Evolutionary conservation across 2,329 filamentous ascomycete genomes (phyloP).

Genomic region (Monascus ruber): DNA sequence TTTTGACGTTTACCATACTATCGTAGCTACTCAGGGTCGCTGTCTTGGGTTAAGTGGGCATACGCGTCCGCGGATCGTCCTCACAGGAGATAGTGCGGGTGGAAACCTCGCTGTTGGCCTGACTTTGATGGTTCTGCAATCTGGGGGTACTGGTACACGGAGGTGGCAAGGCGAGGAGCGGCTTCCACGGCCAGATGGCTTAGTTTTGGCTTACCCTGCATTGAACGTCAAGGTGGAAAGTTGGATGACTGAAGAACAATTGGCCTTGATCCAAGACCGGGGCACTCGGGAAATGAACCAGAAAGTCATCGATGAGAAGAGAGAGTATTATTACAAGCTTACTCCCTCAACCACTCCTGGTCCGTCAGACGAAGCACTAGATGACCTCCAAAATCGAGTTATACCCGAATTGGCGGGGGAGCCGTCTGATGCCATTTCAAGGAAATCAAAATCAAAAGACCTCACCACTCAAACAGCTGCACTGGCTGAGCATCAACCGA

Average conservation of each 20-base stretch:
- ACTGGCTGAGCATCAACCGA: constrained; percentile 29
- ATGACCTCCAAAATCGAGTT: constrained; percentile 22
- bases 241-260: constrained; percentile 98
- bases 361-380: constrained; percentile 63
- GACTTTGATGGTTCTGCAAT: constrained; percentile 81
- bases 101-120: constrained; percentile 71
- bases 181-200: constrained; percentile 63
- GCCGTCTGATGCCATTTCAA: constrained; percentile 11
- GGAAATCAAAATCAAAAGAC: constrained; percentile 19
- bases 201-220: constrained; percentile 79
- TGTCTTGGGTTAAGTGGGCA: constrained; percentile 65
- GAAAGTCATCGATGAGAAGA: constrained; percentile 70
- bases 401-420: constrained; percentile 14
- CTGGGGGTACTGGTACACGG: constrained; percentile 46
- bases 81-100: constrained; percentile 72
- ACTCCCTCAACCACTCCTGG: constrained; percentile 65
- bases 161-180: constrained; percentile 46
- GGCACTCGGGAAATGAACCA: constrained; percentile 66
- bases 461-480: constrained; percentile 26
- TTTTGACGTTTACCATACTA: constrained; percentile 70
- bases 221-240: constrained; percentile 96
- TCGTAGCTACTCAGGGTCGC: constrained; percentile 59
- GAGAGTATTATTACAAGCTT: constrained; percentile 73
- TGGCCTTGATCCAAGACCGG: constrained; percentile 82
- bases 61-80: constrained; percentile 53